Base-by-base conservation (phyloP, 1,284 basidiomycete genomes). In the Psilocybe mexicana region DNA sequence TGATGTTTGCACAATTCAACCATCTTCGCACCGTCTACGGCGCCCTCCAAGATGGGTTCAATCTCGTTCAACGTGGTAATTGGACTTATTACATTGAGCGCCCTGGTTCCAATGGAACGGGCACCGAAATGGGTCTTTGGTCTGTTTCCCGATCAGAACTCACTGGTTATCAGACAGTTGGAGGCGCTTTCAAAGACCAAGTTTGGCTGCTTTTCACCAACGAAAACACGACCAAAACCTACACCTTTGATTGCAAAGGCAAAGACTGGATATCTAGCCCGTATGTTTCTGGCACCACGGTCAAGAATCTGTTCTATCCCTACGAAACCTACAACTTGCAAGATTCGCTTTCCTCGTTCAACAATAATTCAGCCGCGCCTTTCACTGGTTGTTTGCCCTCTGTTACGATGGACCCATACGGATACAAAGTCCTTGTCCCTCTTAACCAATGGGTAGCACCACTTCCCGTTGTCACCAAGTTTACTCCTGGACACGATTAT, bases 111-210 rank as follows among this genome's bases (percentile, higher is more conserved):
- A 92, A 94, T 69, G 67, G 71, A 6, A 92, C 91, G 0, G 68
- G 70, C 46, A 93, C 93, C 0, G 92, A 95, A 72, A 85, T 94
- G 79, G 94, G 94, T 61, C 76, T 94, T 14, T 96, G 90, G 89
- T 89, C 92, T 1, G 83, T 87, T 23, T 85, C 86, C 3, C 85
- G 93, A 35, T 78, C 86, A 2, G 86, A 80, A 11, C 79, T 93
- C 38, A 28, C 74, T 0, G 72, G 69, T 26, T 73, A 80, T 25
- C 87, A 92, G 70, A 82, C 69, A 2, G 74, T 90, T 45, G 75
- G 73, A 1, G 86, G 87, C 2, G 79, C 76, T 46, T 79, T 83
- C 65, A 79, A 80, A 14, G 85, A 86, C 58, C 83, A 88, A 60
- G 80, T 94, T 49, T 94, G 92, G 91, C 59, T 95, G 64, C 71